A percentile compares a stretch with the other conserved stretches of the same genome.
phyloP scores from a whole-genome alignment of 148 eudicot species.

The Rhododendron mucronatum region DNA sequence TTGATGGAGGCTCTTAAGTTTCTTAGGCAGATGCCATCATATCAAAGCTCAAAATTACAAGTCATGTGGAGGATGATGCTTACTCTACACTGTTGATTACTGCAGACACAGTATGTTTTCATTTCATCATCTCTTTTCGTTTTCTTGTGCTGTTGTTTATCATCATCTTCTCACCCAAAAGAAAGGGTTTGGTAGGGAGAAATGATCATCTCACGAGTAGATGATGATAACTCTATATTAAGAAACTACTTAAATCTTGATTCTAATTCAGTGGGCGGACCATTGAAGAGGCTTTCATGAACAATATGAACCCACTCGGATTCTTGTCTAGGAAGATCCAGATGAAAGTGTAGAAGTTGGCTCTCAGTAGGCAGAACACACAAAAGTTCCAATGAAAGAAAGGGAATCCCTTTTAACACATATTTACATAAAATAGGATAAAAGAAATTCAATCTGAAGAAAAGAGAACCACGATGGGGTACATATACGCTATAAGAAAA shows the following conservation, averaged over 20 bases:
- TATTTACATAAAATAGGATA: background rate
- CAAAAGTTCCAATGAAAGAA: background rate
- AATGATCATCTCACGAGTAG: background rate
- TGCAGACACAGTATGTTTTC: slow-evolving; percentile 51
- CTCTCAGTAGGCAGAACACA: background rate
- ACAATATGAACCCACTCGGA: background rate
- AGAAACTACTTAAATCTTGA: background rate
- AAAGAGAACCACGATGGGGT: background rate
- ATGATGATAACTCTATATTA: background rate
- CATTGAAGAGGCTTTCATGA: background rate
- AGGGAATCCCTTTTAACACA: background rate
- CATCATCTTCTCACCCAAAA: background rate
- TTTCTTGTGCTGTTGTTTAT: background rate
- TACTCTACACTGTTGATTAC: slow-evolving; percentile 41
- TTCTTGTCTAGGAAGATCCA: background rate
- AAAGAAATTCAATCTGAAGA: background rate
- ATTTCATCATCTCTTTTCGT: background rate
- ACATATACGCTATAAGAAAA: background rate
- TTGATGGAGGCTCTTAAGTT: background rate
- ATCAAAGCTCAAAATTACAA: slow-evolving; percentile 21
- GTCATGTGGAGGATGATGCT: slow-evolving; percentile 20
- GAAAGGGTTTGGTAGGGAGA: background rate
- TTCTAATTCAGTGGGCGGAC: background rate
- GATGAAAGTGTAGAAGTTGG: background rate
- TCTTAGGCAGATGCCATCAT: slow-evolving; percentile 51